Conservation (phyloP, 2,329 filamentous ascomycete genomes). For the Ophiognomonia clavigignenti-juglandacearum region DNA sequence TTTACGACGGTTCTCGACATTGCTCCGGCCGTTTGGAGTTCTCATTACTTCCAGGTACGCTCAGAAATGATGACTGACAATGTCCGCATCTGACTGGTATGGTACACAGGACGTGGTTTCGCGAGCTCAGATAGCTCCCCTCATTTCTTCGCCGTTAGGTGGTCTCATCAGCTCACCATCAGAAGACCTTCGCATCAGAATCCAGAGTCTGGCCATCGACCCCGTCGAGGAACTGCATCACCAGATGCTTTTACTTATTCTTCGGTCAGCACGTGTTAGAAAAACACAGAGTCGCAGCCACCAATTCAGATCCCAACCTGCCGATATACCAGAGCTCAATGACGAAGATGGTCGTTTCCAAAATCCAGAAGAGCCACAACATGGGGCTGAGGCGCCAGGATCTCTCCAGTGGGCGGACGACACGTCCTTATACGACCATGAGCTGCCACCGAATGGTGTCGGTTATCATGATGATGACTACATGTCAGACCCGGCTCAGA, state of each 20-base stretch:
- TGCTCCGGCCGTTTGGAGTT: constrained; percentile 14
- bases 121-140: constrained; percentile 1
- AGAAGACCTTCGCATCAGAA: background rate
- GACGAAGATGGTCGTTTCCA: background rate
- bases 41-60: constrained; percentile 11
- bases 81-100: background rate
- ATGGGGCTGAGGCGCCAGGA: background rate
- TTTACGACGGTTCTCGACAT: constrained; percentile 9
- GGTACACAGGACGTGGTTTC: background rate
- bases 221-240: background rate
- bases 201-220: background rate
- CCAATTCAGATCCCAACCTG: background rate
- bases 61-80: background rate
- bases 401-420: background rate
- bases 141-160: constrained; percentile 8
- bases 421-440: background rate
- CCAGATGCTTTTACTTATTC: background rate
- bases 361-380: background rate
- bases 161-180: constrained; percentile 4
- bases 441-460: background rate
- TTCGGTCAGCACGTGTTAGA: background rate
- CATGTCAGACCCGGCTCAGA: no score
- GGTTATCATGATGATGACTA: no score
- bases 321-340: background rate
- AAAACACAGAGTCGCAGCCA: background rate